Evolutionary conservation across 495 filamentous ascomycete genomes (phyloP).

Genomic region (Aspergillus panamensis): DNA sequence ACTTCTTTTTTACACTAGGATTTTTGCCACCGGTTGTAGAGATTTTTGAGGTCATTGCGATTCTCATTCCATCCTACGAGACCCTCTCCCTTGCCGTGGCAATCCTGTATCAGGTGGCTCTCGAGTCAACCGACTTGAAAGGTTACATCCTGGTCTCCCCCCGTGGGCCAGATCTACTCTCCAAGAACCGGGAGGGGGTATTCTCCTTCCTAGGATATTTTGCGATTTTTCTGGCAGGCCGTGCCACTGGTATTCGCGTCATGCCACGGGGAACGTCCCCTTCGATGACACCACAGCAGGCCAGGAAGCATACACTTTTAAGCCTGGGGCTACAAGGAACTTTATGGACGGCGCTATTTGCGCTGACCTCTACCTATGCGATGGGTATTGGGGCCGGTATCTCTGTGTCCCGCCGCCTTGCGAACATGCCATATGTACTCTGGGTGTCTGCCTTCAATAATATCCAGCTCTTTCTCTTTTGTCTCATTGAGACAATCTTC

Average conservation of each 20-base stretch:
- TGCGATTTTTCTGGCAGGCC: constrained; percentile 89
- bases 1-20: constrained; percentile 97
- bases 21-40: constrained; percentile 87
- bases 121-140: constrained; percentile 76
- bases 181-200: constrained; percentile 88
- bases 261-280: constrained; percentile 57
- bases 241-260: constrained; percentile 72
- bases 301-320: constrained; percentile 53
- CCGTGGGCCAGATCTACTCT: constrained; percentile 66
- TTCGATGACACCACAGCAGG: constrained; percentile 37
- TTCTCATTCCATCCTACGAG: constrained; percentile 66
- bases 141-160: constrained; percentile 81
- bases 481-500: constrained; percentile 66
- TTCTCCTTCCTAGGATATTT: constrained; percentile 93
- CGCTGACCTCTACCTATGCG: constrained; percentile 59
- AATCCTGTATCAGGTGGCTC: constrained; percentile 63
- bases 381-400: constrained; percentile 63
- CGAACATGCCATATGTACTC: constrained; percentile 89
- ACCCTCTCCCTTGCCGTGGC: constrained; percentile 63
- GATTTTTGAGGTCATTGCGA: constrained; percentile 63
- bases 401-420: constrained; percentile 78
- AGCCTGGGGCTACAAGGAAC: constrained; percentile 56
- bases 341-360: constrained; percentile 66
- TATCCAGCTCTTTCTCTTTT: constrained; percentile 72
- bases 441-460: constrained; percentile 91